phyloP scores from a whole-genome alignment of 441 rosid genomes.

The Populus tomentosa region DNA sequence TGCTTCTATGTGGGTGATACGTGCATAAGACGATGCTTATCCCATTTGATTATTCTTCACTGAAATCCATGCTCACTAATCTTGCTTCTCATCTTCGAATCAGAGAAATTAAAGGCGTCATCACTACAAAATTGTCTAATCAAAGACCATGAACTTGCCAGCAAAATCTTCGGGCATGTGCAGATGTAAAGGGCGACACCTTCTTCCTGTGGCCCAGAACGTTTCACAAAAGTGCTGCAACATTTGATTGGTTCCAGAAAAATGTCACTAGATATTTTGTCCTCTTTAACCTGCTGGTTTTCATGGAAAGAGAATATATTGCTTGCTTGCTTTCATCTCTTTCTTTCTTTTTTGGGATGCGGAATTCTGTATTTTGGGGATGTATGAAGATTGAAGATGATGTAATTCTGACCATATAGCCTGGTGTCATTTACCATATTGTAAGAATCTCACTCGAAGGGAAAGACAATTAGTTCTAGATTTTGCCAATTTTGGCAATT shows the following conservation, averaged over 20 bases:
- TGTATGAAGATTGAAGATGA: not conserved
- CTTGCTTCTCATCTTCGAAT: constrained; percentile 16
- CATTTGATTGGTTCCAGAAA: not conserved
- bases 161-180: constrained; percentile 19
- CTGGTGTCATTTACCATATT: too few species aligned
- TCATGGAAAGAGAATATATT: not conserved
- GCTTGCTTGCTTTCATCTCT: not conserved
- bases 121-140: not conserved
- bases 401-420: not conserved
- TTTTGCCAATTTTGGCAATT: constrained; percentile 18
- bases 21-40: constrained; percentile 32
- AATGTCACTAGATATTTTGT: not conserved
- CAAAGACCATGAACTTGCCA: constrained; percentile 6
- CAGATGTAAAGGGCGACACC: constrained; percentile 12
- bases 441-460: not conserved
- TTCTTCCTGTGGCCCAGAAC: constrained; percentile 15
- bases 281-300: not conserved
- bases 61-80: constrained; percentile 38
- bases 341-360: not conserved
- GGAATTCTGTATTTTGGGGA: not conserved
- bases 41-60: constrained; percentile 30
- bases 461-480: not conserved
- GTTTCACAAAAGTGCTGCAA: constrained; percentile 3
- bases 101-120: not conserved
- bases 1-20: constrained; percentile 16